Percentiles rank a stretch among this genome's conserved stretches.
These are phyloP conservation scores for Hemileccinum impolitum DNA, from an alignment of 768 basidiomycete species.

Conservation along the genomic window DNA sequence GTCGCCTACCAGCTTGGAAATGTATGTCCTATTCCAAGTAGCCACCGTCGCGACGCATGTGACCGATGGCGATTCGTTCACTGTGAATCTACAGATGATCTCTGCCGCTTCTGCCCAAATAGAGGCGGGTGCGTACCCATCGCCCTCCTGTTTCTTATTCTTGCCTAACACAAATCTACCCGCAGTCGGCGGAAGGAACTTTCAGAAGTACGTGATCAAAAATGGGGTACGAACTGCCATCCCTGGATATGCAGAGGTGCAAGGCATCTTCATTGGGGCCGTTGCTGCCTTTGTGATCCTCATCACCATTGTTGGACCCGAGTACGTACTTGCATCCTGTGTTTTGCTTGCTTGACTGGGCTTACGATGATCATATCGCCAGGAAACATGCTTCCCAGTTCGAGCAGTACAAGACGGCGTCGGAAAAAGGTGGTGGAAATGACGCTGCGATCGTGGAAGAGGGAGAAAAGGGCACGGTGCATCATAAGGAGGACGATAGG, in stretches of 20 bases:
- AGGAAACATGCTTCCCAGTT: conserved; percentile 79
- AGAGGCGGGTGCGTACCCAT: conserved; percentile 54
- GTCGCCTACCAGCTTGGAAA: conserved; percentile 85
- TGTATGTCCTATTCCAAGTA: conserved; percentile 20
- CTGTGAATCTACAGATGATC: conserved; percentile 43
- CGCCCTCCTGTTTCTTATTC: not conserved
- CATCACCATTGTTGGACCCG: conserved; percentile 75
- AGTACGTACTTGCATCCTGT: too few species aligned
- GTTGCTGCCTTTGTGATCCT: conserved; percentile 76
- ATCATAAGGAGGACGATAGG: conserved; percentile 7
- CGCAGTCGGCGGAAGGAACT: conserved; percentile 57
- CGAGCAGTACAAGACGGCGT: conserved; percentile 76
- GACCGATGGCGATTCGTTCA: not conserved
- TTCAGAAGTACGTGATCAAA: conserved; percentile 45
- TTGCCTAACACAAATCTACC: not conserved
- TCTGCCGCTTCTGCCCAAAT: conserved; percentile 77
- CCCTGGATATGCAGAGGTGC: conserved; percentile 71
- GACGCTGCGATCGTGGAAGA: conserved; percentile 41
- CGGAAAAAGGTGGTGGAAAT: conserved; percentile 67
- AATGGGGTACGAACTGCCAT: conserved; percentile 42
- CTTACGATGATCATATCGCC: not conserved
- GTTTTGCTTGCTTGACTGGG: not conserved
- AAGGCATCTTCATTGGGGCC: conserved; percentile 84
- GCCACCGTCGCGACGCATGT: not conserved
- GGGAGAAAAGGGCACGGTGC: conserved; percentile 6